phyloP scores from a whole-genome alignment of 768 basidiomycete genomes.

The Tulasnella sp. region DNA sequence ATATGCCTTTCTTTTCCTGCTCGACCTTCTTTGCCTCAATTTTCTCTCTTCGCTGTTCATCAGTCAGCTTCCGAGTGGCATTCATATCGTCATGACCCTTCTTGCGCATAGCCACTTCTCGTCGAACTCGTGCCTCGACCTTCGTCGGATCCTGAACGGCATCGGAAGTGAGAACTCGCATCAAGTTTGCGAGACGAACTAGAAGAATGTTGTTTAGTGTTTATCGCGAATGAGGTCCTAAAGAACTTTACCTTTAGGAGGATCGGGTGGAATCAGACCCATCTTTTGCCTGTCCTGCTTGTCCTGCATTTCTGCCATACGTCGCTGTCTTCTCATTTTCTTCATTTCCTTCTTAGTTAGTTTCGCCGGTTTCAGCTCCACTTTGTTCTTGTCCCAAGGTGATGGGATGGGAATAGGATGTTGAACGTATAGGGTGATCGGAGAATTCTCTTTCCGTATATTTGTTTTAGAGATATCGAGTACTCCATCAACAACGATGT shows the following conservation, averaged over 20 bases:
- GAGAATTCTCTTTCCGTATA: slow-evolving; percentile 53
- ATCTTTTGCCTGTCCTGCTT: slow-evolving; percentile 89
- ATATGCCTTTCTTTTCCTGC: slow-evolving; percentile 74
- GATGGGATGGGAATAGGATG: slow-evolving; percentile 95
- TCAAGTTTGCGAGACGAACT: slow-evolving; percentile 91
- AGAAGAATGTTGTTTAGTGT: neutral
- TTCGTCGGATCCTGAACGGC: slow-evolving; percentile 96
- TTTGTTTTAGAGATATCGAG: slow-evolving; percentile 33
- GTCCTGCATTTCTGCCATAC: slow-evolving; percentile 83
- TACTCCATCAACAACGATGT: slow-evolving; percentile 43
- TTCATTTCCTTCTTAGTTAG: slow-evolving; percentile 95
- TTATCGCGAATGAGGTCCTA: neutral
- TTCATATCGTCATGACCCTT: slow-evolving; percentile 91
- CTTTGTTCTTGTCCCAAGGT: slow-evolving; percentile 72
- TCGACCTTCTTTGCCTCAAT: slow-evolving; percentile 70
- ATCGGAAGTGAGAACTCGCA: slow-evolving; percentile 94
- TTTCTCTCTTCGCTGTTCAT: slow-evolving; percentile 82
- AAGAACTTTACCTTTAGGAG: slow-evolving; percentile 65
- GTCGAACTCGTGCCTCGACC: slow-evolving; percentile 86
- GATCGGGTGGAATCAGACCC: slow-evolving; percentile 89
- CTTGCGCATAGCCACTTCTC: slow-evolving; percentile 84
- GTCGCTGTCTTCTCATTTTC: slow-evolving; percentile 86
- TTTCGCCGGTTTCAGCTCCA: slow-evolving; percentile 72
- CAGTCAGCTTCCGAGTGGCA: slow-evolving; percentile 76
- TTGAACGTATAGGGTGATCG: slow-evolving; percentile 83